A percentile compares a stretch with the other conserved stretches of the same genome.
Evolutionary conservation across 75 land plant species (phyloP).

Genomic region (Pinus taeda): DNA sequence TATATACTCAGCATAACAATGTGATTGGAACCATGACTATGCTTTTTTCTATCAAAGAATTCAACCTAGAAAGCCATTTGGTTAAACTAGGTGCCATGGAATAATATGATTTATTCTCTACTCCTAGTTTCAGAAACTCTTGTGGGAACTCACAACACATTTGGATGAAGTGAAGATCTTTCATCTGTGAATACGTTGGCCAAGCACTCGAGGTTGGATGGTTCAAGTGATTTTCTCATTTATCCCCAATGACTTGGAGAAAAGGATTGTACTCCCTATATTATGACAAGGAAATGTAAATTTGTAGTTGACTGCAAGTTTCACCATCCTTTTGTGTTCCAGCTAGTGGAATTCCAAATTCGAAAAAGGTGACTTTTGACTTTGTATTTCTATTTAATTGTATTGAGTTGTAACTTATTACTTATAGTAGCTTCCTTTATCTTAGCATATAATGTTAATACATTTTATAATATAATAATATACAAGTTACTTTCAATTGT

Average conservation of each 20-base stretch:
- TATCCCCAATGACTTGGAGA: constrained; percentile 97
- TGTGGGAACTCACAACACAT: constrained; percentile 43
- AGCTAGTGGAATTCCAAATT: constrained; percentile 90
- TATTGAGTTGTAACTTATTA: background rate
- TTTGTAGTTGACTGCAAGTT: constrained; percentile 87
- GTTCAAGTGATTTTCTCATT: constrained; percentile 48
- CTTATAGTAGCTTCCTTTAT: background rate
- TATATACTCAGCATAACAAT: constrained; percentile 93
- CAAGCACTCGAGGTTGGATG: constrained; percentile 59
- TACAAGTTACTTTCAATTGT: background rate
- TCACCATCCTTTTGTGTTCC: constrained; percentile 97
- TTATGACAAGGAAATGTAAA: constrained; percentile 91
- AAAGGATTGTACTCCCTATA: constrained; percentile 90
- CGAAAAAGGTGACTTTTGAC: constrained; percentile 84
- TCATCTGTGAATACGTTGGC: constrained; percentile 45
- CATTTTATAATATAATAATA: background rate
- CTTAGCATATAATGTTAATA: background rate
- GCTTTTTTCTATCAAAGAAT: constrained; percentile 96
- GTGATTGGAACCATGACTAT: constrained; percentile 97
- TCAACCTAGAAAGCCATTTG: constrained; percentile 70
- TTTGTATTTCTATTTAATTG: constrained; percentile 4
- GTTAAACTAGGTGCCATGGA: constrained; percentile 99
- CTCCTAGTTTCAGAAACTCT: constrained; percentile 52
- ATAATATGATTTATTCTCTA: constrained; percentile 63
- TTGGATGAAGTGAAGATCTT: constrained; percentile 58